Evolutionary conservation across 164 flowering plant species (phyloP), one percentile per base, ranked within the genome.

Genomic region (Amborella trichopoda): DNA sequence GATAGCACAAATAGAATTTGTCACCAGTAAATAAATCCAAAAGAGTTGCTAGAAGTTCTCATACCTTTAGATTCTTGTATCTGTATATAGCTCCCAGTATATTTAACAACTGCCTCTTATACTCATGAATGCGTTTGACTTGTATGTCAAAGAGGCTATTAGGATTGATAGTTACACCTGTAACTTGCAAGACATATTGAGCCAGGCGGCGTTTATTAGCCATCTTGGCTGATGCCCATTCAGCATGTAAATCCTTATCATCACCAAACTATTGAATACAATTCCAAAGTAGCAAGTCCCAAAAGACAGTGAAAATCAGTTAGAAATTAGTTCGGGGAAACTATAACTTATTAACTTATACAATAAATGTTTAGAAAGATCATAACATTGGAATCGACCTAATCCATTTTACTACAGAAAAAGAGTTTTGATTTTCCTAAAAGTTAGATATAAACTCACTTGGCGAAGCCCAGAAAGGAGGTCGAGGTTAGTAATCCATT

Each of bases 101-200:
- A 63, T 91, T 91, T 53, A 91, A 49, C 48, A 91, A 72, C 66
- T 91, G 99, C 53, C 99, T 78, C 67, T 91, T 91, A 49, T 87
- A 91, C 55, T 91, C 99, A 48, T 91, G 96, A 56, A 91, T 91
- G 43, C 99, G 85, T 70, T 91, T 91, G 56, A 91, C 86, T 72
- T 91, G 99, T 52, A 91, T 87, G 73, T 91, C 99, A 71, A 87
- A 91, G 32, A 91, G 73, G 55, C 78, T 82, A 49, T 73, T 75
- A 19, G 96, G 82, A 68, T 91, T 86, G 55, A 91, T 77, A 54
- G 38, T 66, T 25, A 61, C 78, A 46, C 95, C 99, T 2, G 94
- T 87, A 48, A 73, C 94, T 60, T 62, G 81, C 60, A 65, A 43
- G 57, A 91, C 70, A 56, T 82, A 84, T 34, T 72, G 72, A 43